Percentiles rank a stretch among this genome's conserved stretches.
Conservation (phyloP, 179 eudicot species). For the Heliamphora pulchella region DNA sequence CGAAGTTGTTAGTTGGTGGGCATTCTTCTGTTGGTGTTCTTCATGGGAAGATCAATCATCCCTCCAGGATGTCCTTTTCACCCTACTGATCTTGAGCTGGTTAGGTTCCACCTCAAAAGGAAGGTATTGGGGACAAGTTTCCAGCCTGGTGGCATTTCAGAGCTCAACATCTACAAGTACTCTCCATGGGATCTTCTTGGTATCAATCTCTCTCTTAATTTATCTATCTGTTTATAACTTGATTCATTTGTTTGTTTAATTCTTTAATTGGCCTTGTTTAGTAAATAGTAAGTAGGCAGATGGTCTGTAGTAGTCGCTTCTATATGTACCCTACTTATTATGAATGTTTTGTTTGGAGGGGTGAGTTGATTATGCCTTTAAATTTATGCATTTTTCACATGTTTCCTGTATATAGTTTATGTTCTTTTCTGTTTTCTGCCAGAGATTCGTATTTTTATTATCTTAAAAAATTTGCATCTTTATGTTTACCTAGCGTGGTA, state of each 20-base stretch:
- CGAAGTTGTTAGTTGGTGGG: conserved; percentile 4
- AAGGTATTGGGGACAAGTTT: conserved; percentile 49
- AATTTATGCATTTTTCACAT: too few relatives aligned
- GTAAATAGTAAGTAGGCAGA: too few relatives aligned
- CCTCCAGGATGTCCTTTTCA: conserved; percentile 70
- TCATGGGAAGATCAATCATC: conserved; percentile 25
- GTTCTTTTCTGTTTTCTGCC: neutral
- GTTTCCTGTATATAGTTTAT: too few relatives aligned
- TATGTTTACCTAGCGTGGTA: neutral
- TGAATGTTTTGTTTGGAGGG: too few relatives aligned
- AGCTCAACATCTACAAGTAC: conserved; percentile 50
- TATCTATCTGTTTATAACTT: neutral
- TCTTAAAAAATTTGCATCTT: too few relatives aligned
- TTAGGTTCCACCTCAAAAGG: conserved; percentile 61
- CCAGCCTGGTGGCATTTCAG: conserved; percentile 34
- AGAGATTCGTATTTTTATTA: neutral
- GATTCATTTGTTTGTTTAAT: neutral
- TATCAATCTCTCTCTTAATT: neutral
- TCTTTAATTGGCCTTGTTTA: neutral
- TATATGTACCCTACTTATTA: too few relatives aligned
- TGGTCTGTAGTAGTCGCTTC: too few relatives aligned
- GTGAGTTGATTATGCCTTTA: too few relatives aligned
- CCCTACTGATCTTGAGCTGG: conserved; percentile 69
- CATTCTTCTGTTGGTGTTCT: conserved; percentile 11
- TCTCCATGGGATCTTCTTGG: conserved; percentile 79